phyloP scores from a whole-genome alignment of 176 grass and related monocot species.

The bread wheat (Triticum aestivum) region IWGSC_CS_RefSeq_v2.1 NC_057807.1:415378160-415378659 shows the following conservation, averaged over 20 bases:
- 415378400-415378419: conserved; percentile 47
- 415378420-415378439: conserved; percentile 59
- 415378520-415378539: conserved; percentile 8
- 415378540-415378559: neutral
- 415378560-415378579: neutral
- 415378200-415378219: conserved; percentile 58
- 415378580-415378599: conserved; percentile 52
- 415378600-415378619: conserved; percentile 32
- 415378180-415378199: conserved; percentile 47
- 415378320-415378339: conserved; percentile 51
- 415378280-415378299: conserved; percentile 55
- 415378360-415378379: conserved; percentile 74
- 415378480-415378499: conserved; percentile 40
- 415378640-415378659: conserved; percentile 57
- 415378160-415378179: conserved; percentile 36
- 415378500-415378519: conserved; percentile 33
- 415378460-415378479: conserved; percentile 35
- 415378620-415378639: conserved; percentile 40
- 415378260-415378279: conserved; percentile 58
- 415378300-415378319: conserved; percentile 23
- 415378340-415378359: conserved; percentile 73
- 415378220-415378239: conserved; percentile 34
- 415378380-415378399: conserved; percentile 50
- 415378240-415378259: conserved; percentile 52
- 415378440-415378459: conserved; percentile 41